A percentile compares a stretch with the other conserved stretches of the same genome.
Evolutionary conservation across 2,329 filamentous ascomycete species (phyloP).

Genomic region (Calycina herbarum): DNA sequence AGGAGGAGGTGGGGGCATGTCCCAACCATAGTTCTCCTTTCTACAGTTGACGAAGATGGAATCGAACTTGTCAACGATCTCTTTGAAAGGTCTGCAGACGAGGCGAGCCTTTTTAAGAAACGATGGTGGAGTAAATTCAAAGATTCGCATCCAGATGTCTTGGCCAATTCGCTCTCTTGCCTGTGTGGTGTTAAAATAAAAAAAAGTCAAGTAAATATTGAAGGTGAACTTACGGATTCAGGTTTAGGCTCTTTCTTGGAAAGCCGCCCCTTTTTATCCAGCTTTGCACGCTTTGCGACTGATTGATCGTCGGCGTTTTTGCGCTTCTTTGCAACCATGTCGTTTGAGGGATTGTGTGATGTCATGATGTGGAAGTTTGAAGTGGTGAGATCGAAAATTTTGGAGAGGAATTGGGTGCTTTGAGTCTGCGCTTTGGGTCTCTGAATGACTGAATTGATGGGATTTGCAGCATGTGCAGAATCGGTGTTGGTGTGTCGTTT

Average conservation of each 20-base stretch:
- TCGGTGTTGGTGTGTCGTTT: background rate
- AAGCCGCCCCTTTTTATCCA: constrained; percentile 16
- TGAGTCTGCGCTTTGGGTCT: background rate
- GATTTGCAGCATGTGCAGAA: background rate
- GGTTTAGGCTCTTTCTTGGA: constrained; percentile 23
- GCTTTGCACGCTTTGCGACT: constrained; percentile 18
- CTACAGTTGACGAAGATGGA: constrained; percentile 35
- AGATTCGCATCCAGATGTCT: constrained; percentile 34
- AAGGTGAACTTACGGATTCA: constrained; percentile 25
- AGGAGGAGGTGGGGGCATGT: constrained; percentile 29
- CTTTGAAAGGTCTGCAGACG: constrained; percentile 26
- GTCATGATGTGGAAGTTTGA: constrained; percentile 5
- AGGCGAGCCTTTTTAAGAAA: constrained; percentile 35
- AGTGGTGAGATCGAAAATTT: constrained; percentile 11
- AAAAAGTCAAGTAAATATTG: background rate
- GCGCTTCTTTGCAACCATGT: constrained; percentile 20
- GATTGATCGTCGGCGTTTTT: constrained; percentile 11
- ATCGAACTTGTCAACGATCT: constrained; percentile 26
- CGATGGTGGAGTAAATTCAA: constrained; percentile 35
- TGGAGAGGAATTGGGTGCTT: constrained; percentile 1
- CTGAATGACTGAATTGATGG: constrained; percentile 1
- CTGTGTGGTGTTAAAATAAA: constrained; percentile 23
- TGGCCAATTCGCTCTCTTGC: constrained; percentile 20
- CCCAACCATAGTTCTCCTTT: constrained; percentile 33
- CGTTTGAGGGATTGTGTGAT: background rate